Percentiles rank a stretch among this genome's conserved stretches.
phyloP scores from a whole-genome alignment of 2,329 filamentous ascomycete genomes.

The Fonsecaea erecta region DNA sequence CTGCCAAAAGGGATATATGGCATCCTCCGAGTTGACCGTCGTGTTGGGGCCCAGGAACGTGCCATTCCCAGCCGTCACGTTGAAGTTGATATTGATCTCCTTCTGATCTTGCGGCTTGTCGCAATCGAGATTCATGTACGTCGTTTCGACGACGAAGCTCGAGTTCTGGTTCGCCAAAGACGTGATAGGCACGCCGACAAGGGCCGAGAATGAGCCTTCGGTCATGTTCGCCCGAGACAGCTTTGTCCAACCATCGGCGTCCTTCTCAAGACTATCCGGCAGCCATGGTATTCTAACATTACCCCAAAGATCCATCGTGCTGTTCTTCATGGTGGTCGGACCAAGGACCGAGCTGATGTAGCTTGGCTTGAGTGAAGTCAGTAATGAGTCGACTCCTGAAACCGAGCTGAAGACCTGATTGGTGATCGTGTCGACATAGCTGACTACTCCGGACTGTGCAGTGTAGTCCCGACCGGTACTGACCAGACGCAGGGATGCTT shows the following conservation, averaged over 20 bases:
- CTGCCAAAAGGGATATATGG: conserved; percentile 25
- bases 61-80: conserved; percentile 24
- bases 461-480: conserved; percentile 18
- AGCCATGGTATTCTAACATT: conserved; percentile 36
- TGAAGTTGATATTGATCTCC: conserved; percentile 23
- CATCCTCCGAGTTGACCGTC: conserved; percentile 2
- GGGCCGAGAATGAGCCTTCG: conserved; percentile 29
- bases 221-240: conserved; percentile 20
- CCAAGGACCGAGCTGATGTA: conserved; percentile 32
- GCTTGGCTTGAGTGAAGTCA: conserved; percentile 27
- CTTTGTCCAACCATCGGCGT: conserved; percentile 28
- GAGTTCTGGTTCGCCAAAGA: conserved; percentile 29
- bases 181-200: conserved; percentile 29
- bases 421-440: conserved; percentile 19
- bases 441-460: conserved; percentile 8
- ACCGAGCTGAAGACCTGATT: conserved; percentile 21
- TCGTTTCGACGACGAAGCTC: conserved; percentile 32
- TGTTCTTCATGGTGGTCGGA: conserved; percentile 22
- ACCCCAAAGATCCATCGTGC: conserved; percentile 33
- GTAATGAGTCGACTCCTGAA: conserved; percentile 17
- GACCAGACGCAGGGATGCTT: conserved; percentile 31
- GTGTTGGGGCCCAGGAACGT: conserved; percentile 27
- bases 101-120: conserved; percentile 17
- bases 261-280: neutral
- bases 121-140: conserved; percentile 34